Evolutionary conservation across 371 early-diverging fungal genomes (phyloP).

Genomic region (Haplosporangium sp.): DNA sequence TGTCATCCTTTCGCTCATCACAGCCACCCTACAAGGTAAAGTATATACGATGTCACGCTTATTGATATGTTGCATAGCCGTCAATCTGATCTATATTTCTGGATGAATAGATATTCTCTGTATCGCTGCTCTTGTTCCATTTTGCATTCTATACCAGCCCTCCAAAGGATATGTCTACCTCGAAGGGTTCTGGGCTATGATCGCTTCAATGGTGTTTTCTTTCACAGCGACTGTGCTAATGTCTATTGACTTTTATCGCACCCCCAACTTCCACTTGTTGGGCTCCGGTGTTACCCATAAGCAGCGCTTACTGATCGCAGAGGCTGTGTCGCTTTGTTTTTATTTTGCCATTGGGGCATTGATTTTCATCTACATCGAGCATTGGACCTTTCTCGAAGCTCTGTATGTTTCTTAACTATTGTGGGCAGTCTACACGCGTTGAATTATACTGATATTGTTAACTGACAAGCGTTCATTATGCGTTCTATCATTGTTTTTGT

Average conservation of each 20-base stretch:
- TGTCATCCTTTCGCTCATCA: conserved; percentile 26
- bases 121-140: conserved; percentile 25
- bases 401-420: conserved; percentile 15
- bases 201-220: conserved; percentile 37
- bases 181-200: conserved; percentile 49
- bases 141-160: conserved; percentile 31
- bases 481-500: not conserved
- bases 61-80: too few relatives aligned
- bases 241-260: conserved; percentile 34
- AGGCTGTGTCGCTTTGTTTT: conserved; percentile 46
- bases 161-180: conserved; percentile 27
- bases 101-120: conserved; percentile 23
- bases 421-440: too few relatives aligned
- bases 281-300: conserved; percentile 52
- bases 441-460: not conserved
- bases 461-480: not conserved
- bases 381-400: conserved; percentile 28
- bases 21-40: conserved; percentile 34
- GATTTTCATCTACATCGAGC: conserved; percentile 34
- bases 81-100: not conserved
- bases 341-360: conserved; percentile 44
- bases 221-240: conserved; percentile 37
- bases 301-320: conserved; percentile 39
- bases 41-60: too few relatives aligned
- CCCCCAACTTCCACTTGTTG: conserved; percentile 35